Base-by-base conservation (phyloP, 2,329 filamentous ascomycete genomes). In the Cladosporium cucumerinum region DNA sequence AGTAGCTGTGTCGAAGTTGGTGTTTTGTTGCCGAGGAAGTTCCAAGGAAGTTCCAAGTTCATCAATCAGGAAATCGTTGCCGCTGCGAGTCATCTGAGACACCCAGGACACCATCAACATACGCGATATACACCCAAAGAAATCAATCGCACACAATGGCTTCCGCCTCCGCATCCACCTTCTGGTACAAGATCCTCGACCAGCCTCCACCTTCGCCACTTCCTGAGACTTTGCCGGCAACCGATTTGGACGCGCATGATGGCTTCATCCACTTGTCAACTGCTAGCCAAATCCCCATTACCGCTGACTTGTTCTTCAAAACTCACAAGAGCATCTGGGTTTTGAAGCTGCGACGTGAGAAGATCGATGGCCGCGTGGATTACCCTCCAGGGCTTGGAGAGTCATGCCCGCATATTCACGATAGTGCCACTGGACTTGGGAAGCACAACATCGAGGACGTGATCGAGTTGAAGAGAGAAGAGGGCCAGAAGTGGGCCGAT, bases 111-210 rank as follows among this genome's bases (percentile, higher is more conserved):
- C 54, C 23, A 36, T 8, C 52, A 55, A 55, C 26, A 55, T n/a
- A 39, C 21, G n/a, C 21, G n/a, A n/a, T 12, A 57, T n/a, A 57
- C 32, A 57, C 5, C 14, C n/a, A 18, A n/a, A 36, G 16, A 23
- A 54, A n/a, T 5, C 12, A 26, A 23, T 18, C 18, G 21, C 23
- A 23, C 32, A 46, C 23, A 30, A 64, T 64, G 62, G 26, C 30
- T 16, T 23, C 61, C 48, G 32, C 58, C 28, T 25, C 58, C 18
- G 26, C 34, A 16, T 63, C 52, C 5, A 58, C 34, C 18, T 71
- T 69, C 66, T 71, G 70, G 54, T 75, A 75, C 70, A 75, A 75
- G 36, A 73, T 75, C 60, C 69, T 74, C 48, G 68, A 71, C 32
- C 16, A 55, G 1, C 26, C 68, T 8, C 69, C 72, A 1, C 67